Conservation (phyloP, 768 basidiomycete species). For the Neoboletus subvelutipes region DNA sequence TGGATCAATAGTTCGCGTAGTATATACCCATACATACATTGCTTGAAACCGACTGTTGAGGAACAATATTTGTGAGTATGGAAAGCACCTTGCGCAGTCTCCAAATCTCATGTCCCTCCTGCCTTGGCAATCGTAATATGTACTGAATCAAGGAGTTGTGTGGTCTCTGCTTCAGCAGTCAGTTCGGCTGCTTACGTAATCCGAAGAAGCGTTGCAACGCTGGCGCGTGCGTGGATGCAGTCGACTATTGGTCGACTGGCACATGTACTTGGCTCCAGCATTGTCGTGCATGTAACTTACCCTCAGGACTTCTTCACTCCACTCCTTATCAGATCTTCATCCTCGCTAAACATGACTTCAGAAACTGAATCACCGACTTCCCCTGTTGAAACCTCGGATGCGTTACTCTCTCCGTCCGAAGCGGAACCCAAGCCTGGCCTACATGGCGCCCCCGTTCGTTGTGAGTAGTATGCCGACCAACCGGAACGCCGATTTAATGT, state of each 20-base stretch:
- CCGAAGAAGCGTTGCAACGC: background rate
- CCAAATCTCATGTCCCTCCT: too few species aligned
- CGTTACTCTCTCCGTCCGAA: constrained; percentile 45
- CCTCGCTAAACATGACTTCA: constrained; percentile 17
- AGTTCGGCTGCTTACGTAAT: constrained; percentile 8
- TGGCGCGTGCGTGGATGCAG: constrained; percentile 11
- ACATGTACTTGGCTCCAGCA: background rate
- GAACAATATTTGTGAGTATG: too few species aligned
- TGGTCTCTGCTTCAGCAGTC: too few species aligned
- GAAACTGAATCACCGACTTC: constrained; percentile 34
- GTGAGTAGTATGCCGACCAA: constrained; percentile 46
- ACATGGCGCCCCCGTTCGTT: constrained; percentile 73
- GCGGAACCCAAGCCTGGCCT: constrained; percentile 72
- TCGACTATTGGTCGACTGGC: constrained; percentile 3
- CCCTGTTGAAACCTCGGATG: constrained; percentile 65
- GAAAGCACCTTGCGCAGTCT: too few species aligned
- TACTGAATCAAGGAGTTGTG: too few species aligned
- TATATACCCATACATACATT: background rate
- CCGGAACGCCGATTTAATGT: constrained; percentile 10
- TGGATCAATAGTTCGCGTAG: background rate
- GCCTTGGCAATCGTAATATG: too few species aligned
- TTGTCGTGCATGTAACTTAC: constrained; percentile 6
- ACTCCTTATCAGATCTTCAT: background rate
- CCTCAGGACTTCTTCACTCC: background rate
- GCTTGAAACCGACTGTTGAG: too few species aligned